Evolutionary conservation across 2,329 filamentous ascomycete species (phyloP), one percentile per base, ranked within the genome.

Genomic region (Lecanosticta acicola): DNA sequence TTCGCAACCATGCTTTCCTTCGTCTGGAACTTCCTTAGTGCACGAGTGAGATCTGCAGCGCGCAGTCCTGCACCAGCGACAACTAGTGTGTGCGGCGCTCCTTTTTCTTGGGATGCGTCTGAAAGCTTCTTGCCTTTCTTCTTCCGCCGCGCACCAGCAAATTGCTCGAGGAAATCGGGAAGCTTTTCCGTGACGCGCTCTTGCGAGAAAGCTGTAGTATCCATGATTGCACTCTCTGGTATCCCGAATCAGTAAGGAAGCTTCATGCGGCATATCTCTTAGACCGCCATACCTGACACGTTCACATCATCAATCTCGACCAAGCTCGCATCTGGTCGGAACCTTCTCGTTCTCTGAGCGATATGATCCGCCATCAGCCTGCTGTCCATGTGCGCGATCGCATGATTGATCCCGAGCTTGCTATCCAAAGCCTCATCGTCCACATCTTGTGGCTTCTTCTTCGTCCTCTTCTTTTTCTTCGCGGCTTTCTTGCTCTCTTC

Each of bases 221-320:
- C 88, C 49, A 78, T 72, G 60, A 97, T 88, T 3, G 81, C 79
- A 51, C 75, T 81, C 52, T 83, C 87, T 90, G 54, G 41, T 7
- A 43, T 19, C 40, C 14, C 10, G 38, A 7, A 32, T 41, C 20
- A 38, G 48, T 38, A 8, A 33, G 61, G 54, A 18, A 39, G 24
- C 5, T n/a, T 32, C 2, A 2, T 13, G 26, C 20, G 13, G 5
- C 39, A 26, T n/a, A 14, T 4, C 13, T 1, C 13, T 16, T n/a
- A 18, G 9, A 3, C 1, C 24, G 13, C 24, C 72, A 57, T 74
- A 89, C 87, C 83, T 56, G 87, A 81, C 42, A 97, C 75, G 45
- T 85, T 83, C 60, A 87, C 73, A 63, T 96, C 90, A 46, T 87
- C 83, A 24, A 94, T 71, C 68, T 98, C 93, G 33, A 97, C 78